Evolutionary conservation across 2,329 filamentous ascomycete genomes (phyloP).

Genomic region (Botrytis sinoallii): DNA sequence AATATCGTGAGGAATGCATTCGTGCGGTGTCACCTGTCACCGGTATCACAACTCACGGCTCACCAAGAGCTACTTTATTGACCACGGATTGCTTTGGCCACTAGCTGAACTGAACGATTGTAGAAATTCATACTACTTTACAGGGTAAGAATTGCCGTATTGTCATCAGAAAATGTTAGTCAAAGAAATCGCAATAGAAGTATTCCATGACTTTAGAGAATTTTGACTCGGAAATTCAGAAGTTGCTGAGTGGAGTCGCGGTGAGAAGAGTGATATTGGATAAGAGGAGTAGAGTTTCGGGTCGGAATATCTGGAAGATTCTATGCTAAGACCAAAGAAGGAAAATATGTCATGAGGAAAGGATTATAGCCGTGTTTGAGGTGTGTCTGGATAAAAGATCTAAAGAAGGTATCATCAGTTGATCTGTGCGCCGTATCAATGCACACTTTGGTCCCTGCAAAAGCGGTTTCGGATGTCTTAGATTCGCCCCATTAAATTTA

Average conservation of each 20-base stretch:
- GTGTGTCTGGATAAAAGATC: not conserved
- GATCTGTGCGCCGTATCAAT: not conserved
- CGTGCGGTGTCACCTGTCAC: conserved; percentile 9
- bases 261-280: conserved; percentile 4
- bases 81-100: not conserved
- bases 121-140: not conserved
- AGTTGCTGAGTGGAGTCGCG: not conserved
- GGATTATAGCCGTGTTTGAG: not conserved
- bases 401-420: not conserved
- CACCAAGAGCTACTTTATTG: not conserved
- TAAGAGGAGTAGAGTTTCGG: not conserved
- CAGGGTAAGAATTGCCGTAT: not conserved
- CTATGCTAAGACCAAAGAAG: not conserved
- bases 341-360: not conserved
- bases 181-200: not conserved
- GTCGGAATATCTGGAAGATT: conserved; percentile 9
- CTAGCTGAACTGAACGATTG: not conserved
- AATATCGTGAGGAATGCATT: not conserved
- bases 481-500: not conserved
- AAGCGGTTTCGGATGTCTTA: conserved; percentile 11
- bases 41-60: not conserved
- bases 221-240: not conserved
- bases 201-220: not conserved
- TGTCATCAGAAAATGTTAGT: not conserved
- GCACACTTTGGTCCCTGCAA: not conserved